Conservation (phyloP, 2,329 filamentous ascomycete genomes). For the Podosphaera xanthii region DNA sequence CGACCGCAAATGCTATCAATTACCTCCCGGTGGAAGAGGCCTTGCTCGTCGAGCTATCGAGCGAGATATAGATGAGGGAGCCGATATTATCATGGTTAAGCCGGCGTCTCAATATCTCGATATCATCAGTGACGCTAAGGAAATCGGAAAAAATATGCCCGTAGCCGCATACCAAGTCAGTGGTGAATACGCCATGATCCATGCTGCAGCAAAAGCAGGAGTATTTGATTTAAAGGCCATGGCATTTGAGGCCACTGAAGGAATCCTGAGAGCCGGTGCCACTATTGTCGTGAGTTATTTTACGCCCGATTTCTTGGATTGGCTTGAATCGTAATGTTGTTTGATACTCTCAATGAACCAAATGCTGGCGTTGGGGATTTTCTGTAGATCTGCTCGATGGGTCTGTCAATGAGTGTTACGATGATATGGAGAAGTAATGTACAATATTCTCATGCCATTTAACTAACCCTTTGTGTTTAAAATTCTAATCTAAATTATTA, state of each 20-base stretch:
- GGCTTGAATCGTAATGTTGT: slow-evolving; percentile 28
- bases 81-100: slow-evolving; percentile 98
- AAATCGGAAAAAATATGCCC: slow-evolving; percentile 74
- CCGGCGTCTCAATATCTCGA: slow-evolving; percentile 88
- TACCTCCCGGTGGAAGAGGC: slow-evolving; percentile 77
- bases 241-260: slow-evolving; percentile 86
- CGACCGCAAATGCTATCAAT: slow-evolving; percentile 89
- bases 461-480: no score
- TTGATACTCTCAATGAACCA: no score
- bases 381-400: no score
- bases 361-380: no score
- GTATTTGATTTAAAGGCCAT: slow-evolving; percentile 89
- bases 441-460: no score
- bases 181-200: slow-evolving; percentile 95
- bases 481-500: no score
- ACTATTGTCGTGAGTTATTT: slow-evolving; percentile 91
- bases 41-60: slow-evolving; percentile 76
- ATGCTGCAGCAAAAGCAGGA: slow-evolving; percentile 82
- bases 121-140: slow-evolving; percentile 93
- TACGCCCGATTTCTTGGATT: slow-evolving; percentile 55
- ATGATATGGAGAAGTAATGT: no score
- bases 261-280: slow-evolving; percentile 78
- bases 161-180: slow-evolving; percentile 93
- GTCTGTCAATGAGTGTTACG: no score
- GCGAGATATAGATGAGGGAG: slow-evolving; percentile 78